Percentiles rank a stretch among this genome's conserved stretches.
phyloP scores from a whole-genome alignment of 345 rosid genomes.

The Gossypium raimondii region DNA sequence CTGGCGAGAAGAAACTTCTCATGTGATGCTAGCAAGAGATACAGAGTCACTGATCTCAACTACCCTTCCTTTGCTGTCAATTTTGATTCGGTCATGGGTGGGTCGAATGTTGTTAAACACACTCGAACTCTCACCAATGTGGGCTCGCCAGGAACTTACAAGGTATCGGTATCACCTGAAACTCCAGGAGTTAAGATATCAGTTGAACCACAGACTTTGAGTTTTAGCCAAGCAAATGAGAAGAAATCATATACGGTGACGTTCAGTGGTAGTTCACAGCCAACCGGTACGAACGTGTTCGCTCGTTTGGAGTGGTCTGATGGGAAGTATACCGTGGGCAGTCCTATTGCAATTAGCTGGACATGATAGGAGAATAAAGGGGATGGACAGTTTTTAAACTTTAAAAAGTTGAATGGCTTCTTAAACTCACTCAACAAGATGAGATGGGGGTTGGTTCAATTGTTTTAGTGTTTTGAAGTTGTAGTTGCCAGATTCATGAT shows the following conservation, averaged over 20 bases:
- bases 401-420: not conserved
- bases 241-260: constrained; percentile 68
- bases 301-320: constrained; percentile 74
- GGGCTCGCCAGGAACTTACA: constrained; percentile 57
- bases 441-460: not conserved
- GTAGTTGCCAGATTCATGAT: constrained; percentile 10
- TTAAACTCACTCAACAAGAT: constrained; percentile 12
- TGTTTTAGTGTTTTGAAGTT: not conserved
- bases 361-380: constrained; percentile 24
- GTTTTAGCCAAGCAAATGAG: constrained; percentile 52
- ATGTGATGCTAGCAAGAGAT: constrained; percentile 41
- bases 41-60: constrained; percentile 51
- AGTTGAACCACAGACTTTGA: constrained; percentile 56
- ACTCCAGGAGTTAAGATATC: constrained; percentile 45
- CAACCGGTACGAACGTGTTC: constrained; percentile 40
- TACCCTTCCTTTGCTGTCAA: constrained; percentile 76
- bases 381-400: not conserved
- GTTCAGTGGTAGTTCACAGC: constrained; percentile 43
- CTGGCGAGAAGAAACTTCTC: constrained; percentile 46
- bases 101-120: constrained; percentile 38
- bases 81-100: constrained; percentile 25
- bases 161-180: constrained; percentile 38
- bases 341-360: constrained; percentile 88
- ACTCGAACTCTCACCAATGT: constrained; percentile 72
- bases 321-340: constrained; percentile 62